Base-by-base conservation (phyloP, 192 early-diverging fungal genomes). In the Coemansia sp. region DNA sequence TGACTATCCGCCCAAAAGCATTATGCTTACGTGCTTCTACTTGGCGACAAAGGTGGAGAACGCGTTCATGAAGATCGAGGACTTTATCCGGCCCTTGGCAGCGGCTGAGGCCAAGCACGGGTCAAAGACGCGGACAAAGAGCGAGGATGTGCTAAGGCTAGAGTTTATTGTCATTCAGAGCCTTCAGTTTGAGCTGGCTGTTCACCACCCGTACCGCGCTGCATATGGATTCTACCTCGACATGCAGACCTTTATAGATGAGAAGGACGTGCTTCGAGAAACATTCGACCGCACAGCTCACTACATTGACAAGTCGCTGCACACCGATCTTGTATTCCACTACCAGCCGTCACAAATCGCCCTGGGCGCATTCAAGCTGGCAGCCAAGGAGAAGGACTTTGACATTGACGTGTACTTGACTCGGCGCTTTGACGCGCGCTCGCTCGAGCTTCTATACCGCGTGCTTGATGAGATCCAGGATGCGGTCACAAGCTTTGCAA, bases 301-400 rank as follows among this genome's bases (percentile, higher is more conserved):
- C 34, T 64, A 68, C 29, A 87, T 90, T 52, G 77, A 82, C 21
- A 76, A 76, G 21, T 86, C 88, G 4, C 64, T 92, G 18, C 67
- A 86, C 39, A 90, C 90, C 0, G 90, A 92, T 50, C 70, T 88
- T n/a, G 81, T 84, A 27, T 88, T 90, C 58, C 55, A 86, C 33
- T 92, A 90, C 65, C 87, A 88, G 63, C 88, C 90, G 33, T 78
- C 89, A 4, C 90, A 92, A 77, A 86, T 90, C 57, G 89, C 89
- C 2, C 50, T 92, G 58, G 86, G 86, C 4, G 81, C 83, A 14
- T 67, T 88, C 64, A 79, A 81, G 68, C 68, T 90, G 53, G 84
- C 90, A 7, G 77, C 83, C 5, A 74, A 69, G 39, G 70, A 84
- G 9, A 77, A 82, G 55, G 75, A 77, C 2, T 72, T 84, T 33